Evolutionary conservation across 805 yeast species (phyloP).

Genomic region (Hanseniaspora guilliermondii): DNA sequence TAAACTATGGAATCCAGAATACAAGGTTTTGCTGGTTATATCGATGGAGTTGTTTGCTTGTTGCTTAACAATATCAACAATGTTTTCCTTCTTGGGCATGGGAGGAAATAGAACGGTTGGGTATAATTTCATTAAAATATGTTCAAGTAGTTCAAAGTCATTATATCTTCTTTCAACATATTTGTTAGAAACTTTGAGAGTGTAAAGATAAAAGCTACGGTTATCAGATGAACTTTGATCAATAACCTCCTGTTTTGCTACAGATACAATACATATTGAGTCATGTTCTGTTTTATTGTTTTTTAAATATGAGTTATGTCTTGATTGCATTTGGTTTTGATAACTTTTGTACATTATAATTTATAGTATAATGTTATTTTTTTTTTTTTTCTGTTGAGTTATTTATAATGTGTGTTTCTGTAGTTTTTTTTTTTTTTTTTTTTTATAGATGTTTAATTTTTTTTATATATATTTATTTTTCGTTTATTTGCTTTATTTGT

Average conservation of each 20-base stretch:
- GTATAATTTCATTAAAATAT: constrained; percentile 53
- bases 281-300: not conserved
- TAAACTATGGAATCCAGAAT: constrained; percentile 2
- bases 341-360: not conserved
- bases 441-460: no score
- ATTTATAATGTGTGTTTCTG: no score
- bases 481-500: no score
- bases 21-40: constrained; percentile 3
- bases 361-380: no score
- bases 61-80: constrained; percentile 17
- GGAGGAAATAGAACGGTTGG: constrained; percentile 84
- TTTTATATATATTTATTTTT: no score
- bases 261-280: not conserved
- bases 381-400: no score
- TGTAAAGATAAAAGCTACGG: constrained; percentile 46
- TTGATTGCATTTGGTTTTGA: not conserved
- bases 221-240: not conserved
- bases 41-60: constrained; percentile 12
- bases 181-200: constrained; percentile 45
- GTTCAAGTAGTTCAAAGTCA: constrained; percentile 76
- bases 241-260: not conserved
- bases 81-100: constrained; percentile 69
- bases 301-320: not conserved
- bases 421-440: no score
- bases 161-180: constrained; percentile 72